Evolutionary conservation across 2,329 filamentous ascomycete species (phyloP).

Genomic region (Aureobasidium sp.): DNA sequence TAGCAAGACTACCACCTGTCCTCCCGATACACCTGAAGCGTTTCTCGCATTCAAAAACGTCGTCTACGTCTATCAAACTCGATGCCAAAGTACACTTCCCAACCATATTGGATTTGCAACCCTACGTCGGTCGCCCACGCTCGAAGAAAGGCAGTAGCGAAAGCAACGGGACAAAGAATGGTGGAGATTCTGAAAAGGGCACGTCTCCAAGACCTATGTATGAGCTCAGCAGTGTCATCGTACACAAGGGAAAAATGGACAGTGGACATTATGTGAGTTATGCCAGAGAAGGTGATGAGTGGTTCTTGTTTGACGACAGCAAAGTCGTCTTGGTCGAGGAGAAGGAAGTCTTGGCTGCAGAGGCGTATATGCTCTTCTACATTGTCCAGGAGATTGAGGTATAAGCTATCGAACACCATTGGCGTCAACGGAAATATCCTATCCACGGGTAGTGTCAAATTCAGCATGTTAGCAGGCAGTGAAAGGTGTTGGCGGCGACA

Average conservation of each 20-base stretch:
- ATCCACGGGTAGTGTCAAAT: not conserved
- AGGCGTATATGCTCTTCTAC: constrained; percentile 90
- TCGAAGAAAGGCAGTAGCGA: constrained; percentile 39
- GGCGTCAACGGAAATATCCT: not conserved
- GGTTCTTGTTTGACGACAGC: constrained; percentile 95
- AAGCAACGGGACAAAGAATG: constrained; percentile 37
- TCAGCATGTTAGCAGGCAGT: not conserved
- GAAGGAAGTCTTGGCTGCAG: constrained; percentile 74
- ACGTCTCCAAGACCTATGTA: constrained; percentile 59
- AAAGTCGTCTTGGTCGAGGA: constrained; percentile 79
- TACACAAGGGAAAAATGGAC: constrained; percentile 88
- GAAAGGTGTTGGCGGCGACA: not conserved
- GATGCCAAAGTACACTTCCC: constrained; percentile 82
- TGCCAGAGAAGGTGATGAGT: constrained; percentile 73
- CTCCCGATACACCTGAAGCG: constrained; percentile 84
- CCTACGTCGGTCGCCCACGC: constrained; percentile 63
- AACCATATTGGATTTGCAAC: constrained; percentile 78
- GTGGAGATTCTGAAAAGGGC: constrained; percentile 17
- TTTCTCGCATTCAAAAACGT: constrained; percentile 33
- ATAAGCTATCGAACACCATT: not conserved
- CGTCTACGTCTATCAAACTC: constrained; percentile 80
- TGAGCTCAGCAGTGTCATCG: constrained; percentile 81
- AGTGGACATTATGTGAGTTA: constrained; percentile 92
- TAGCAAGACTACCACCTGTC: constrained; percentile 80
- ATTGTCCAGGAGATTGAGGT: constrained; percentile 24